Base-by-base conservation (phyloP, 1,284 basidiomycete genomes). In the Rhizoctonia solani region DNA sequence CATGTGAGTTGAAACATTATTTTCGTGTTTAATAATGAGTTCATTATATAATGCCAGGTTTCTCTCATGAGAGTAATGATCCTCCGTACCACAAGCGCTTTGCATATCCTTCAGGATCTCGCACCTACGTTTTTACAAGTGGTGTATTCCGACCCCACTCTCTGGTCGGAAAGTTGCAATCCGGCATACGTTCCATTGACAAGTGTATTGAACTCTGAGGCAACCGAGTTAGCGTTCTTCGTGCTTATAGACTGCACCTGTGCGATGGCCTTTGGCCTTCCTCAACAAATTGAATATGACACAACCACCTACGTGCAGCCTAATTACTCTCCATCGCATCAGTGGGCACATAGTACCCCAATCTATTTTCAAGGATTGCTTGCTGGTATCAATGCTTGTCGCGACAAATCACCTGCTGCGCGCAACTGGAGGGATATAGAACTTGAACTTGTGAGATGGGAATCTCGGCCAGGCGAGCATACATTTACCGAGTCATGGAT, bases 241-340 rank as follows among this genome's bases (percentile, higher is more conserved):
- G 34, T 27, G 5, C 23, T 52, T 3, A 19, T 63, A 3, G 59
- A 63, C 23, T 21, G 23, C 13, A 41, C 49, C 19, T 50, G 47
- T 21, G 16, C 59, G 9, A 41, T 63, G 59, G 44, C 47, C 14
- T 63, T 49, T 23, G 58, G 25, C 4, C 44, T 59, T 4, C 54
- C 54, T 9, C 54, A 42, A 14, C 29, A 34, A 13, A 19, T 42
- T n/a, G 59, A 63, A n/a, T 63, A 63, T 27, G 59, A 63, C 29
- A 63, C 59, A 1, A 46, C 59, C 1, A 8, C 23, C 13, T 1
- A 46, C 11, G 23, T 14, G 1, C 25, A 9, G 3, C 16, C 19
- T 3, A 16, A 13, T 4, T 16, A 39, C 27, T 2, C 21, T 6
- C 13, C 25, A 1, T 16, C 47, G 16, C 4, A 9, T 16, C 29